Evolutionary conservation across 176 grass and related monocot species (phyloP), one percentile per base, ranked within the genome.

Genomic region (Zoysia pacifica): DNA sequence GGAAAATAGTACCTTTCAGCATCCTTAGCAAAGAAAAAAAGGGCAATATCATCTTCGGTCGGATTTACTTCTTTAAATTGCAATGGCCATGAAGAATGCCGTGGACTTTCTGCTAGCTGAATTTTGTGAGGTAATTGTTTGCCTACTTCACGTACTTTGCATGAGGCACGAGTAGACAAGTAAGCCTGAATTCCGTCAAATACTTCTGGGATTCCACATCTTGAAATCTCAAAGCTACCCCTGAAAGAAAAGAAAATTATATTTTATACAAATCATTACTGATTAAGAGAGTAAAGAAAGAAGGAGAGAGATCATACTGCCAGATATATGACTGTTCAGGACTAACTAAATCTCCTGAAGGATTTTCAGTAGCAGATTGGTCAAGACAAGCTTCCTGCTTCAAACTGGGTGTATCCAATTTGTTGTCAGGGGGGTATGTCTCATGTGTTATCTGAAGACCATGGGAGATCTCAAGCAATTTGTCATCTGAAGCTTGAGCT

Each of bases 11-110:
- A 96, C 97, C 97, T 96, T 80, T 90, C 86, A 75, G 76, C 18
- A 84, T 99, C 97, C 88, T 91, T 93, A 80, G 97, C 97, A 88
- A 99, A 99, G 86, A 96, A 99, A 79, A 89, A 99, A 83, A 99
- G 79, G 69, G 84, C 93, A 84, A 99, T 90, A 64, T 90, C 85
- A 86, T 93, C 86, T 87, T 99, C 90, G 70, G 73, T 86, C 6
- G 84, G 86, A 45, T 87, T 81, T 70, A 64, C 82, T 67, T 88
- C 81, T 55, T 95, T 89, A 85, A 93, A 96, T 56, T 91, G 90
- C 44, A 56, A 62, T 9, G 97, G 97, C 97, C 97, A 99, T 44
- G 74, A 82, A 13, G 65, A 79, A 89, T 66, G 41, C 2, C 84
- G 72, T 55, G 92, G 86, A 64, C 93, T 90, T 87, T 89, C 93